These are phyloP conservation scores for Tolypocladium amazonense DNA, from an alignment of 2,329 filamentous ascomycete genomes.

Conservation along the genomic window DNA sequence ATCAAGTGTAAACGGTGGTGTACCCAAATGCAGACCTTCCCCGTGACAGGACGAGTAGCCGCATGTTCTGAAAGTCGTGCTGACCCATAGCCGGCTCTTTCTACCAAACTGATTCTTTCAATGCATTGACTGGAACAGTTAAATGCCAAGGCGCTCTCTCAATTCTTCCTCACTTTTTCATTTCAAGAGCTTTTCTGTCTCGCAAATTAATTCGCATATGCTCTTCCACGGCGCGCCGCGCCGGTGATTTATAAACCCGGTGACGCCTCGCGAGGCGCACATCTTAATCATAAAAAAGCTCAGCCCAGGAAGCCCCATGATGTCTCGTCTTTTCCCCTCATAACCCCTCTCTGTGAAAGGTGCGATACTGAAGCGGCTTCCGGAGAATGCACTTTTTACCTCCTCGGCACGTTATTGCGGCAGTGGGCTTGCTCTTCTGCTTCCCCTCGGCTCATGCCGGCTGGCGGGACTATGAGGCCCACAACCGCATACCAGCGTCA, in stretches of 20 bases:
- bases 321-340: too few species aligned
- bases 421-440: neutral
- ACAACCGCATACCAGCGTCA: slow-evolving; percentile 7
- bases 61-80: too few species aligned
- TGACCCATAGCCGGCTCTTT: neutral
- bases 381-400: neutral
- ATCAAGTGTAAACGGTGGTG: too few species aligned
- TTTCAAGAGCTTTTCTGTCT: too few species aligned
- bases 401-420: neutral
- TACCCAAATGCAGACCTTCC: too few species aligned
- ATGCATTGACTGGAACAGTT: neutral
- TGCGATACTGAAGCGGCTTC: neutral
- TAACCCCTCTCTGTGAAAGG: too few species aligned
- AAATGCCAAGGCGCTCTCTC: too few species aligned
- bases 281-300: neutral
- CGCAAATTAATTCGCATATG: neutral
- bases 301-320: neutral
- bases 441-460: neutral
- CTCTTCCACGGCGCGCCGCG: neutral
- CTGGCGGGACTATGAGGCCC: neutral
- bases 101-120: neutral
- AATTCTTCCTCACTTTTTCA: too few species aligned
- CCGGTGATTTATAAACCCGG: neutral
- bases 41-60: too few species aligned
- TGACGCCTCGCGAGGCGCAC: neutral